Base-by-base conservation (phyloP, 2,329 filamentous ascomycete species). In the Hypoxylon sp. region DNA sequence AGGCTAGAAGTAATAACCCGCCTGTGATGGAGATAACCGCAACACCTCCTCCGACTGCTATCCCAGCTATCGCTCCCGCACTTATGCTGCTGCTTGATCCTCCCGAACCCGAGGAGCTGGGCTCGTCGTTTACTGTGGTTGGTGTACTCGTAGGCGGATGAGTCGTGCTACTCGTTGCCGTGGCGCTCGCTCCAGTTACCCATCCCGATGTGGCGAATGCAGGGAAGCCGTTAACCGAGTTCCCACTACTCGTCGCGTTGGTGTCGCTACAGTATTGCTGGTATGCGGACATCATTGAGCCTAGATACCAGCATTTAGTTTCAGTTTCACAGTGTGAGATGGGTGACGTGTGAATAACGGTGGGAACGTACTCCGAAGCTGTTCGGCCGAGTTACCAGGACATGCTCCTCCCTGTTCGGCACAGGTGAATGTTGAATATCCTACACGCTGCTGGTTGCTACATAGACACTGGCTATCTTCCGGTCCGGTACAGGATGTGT, bases 381-480 rank as follows among this genome's bases (percentile, higher is more conserved):
- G 21, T 16, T 63, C 54, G 0, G 62, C 57, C 11, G 54, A 48
- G 25, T 63, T 68, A 3, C 30, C 30, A 2, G 27, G 2, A 27
- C 66, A 67, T 1, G 59, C 43, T 14, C 12, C 37, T 19, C 16
- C 16, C 7, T 41, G 25, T 14, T 46, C 23, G 14, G 60, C 60
- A 19, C 72, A 74, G 34, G 34, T 2, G 11, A 59, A 70, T 51
- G n/a, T 56, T 43, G 11, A 52, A 46, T 41, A 41, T 12, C 63
- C 46, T 32, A 73, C 59, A 5, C 27, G 25, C 37, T 19, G 3
- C 39, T 68, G 45, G 41, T 67, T 69, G n/a, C 9, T 59, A 47
- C 71, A 74, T 14, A 73, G 68, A 41, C 72, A 74, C 11, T 55
- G n/a, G 52, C 60, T 67, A 29, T 74, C 70, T 37, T 57, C 52